Evolutionary conservation across 139 green algal genomes (phyloP).

Genomic region (Trebouxia sp.): DNA sequence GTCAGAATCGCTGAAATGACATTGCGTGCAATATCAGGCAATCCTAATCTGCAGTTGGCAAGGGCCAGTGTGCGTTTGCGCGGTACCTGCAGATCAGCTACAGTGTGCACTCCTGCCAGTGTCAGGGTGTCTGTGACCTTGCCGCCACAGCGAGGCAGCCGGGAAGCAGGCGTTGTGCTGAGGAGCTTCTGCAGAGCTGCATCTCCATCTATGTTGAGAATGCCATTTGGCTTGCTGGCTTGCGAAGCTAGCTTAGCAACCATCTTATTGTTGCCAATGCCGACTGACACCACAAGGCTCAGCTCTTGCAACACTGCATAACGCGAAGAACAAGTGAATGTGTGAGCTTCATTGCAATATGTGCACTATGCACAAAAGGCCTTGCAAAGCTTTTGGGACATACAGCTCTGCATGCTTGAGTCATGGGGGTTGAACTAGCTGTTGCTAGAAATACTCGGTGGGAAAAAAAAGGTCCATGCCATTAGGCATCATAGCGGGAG

Average conservation of each 20-base stretch:
- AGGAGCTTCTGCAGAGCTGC: slow-evolving; percentile 38
- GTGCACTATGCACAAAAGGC: no score
- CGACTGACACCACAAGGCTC: slow-evolving; percentile 54
- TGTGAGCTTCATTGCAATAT: no score
- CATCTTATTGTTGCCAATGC: slow-evolving; percentile 71
- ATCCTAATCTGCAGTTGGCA: background rate
- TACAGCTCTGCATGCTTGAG: no score
- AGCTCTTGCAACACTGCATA: slow-evolving; percentile 39
- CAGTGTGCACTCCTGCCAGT: slow-evolving; percentile 28
- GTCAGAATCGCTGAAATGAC: background rate
- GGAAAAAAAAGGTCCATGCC: no score
- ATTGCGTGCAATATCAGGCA: background rate
- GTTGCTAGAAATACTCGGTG: no score
- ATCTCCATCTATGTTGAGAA: slow-evolving; percentile 22
- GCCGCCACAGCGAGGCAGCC: slow-evolving; percentile 55
- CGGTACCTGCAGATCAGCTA: slow-evolving; percentile 40
- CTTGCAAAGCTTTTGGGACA: no score
- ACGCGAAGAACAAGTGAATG: no score
- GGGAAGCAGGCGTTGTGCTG: slow-evolving; percentile 31
- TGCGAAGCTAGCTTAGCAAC: slow-evolving; percentile 69
- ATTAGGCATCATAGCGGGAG: no score
- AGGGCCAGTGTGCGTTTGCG: background rate
- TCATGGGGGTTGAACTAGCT: no score
- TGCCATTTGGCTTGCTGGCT: slow-evolving; percentile 70
- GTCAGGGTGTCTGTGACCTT: slow-evolving; percentile 37